Evolutionary conservation across 176 grass and related monocot genomes (phyloP).

Genomic region (Zea mays): Zm-B73-REFERENCE-NAM-5.0 NC_050096.1:153053501-153054000

Average conservation of each 20-base stretch:
- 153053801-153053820: neutral
- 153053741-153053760: conserved; percentile 80
- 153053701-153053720: conserved; percentile 97
- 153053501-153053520: conserved; percentile 64
- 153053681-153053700: conserved; percentile 96
- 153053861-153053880: neutral
- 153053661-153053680: conserved; percentile 89
- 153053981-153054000: conserved; percentile 93
- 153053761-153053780: conserved; percentile 73
- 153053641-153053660: conserved; percentile 94
- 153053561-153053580: conserved; percentile 11
- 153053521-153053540: neutral
- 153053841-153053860: neutral
- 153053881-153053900: neutral
- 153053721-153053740: conserved; percentile 98
- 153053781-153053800: conserved; percentile 83
- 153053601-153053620: conserved; percentile 87
- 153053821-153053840: conserved; percentile 17
- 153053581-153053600: conserved; percentile 59
- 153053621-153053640: conserved; percentile 90
- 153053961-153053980: conserved; percentile 92
- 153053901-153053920: conserved; percentile 94
- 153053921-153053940: conserved; percentile 83
- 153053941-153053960: conserved; percentile 73
- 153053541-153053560: conserved; percentile 11